phyloP scores from a whole-genome alignment of 148 eudicot species.

The Nyssa sinensis region DNA sequence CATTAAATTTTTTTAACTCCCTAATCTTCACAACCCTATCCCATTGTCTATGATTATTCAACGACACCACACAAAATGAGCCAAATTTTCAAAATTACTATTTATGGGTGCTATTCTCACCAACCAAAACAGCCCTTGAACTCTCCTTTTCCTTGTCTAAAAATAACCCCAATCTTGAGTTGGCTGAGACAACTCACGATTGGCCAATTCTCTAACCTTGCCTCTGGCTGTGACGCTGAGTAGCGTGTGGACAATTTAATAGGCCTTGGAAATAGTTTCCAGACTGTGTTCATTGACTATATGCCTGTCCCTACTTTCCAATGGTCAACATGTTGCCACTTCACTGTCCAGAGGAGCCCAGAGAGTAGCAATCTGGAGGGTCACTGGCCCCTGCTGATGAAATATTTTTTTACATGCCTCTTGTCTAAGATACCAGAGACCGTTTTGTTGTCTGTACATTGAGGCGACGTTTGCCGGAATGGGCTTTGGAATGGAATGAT shows the following conservation, averaged over 20 bases:
- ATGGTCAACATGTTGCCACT: not conserved
- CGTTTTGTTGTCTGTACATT: not conserved
- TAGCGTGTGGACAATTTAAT: not conserved
- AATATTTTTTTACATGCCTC: not conserved
- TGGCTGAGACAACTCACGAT: too few species aligned
- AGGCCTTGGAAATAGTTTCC: slow-evolving; percentile 7
- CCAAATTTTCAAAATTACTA: not conserved
- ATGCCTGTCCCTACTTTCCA: too few species aligned
- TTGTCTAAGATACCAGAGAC: not conserved
- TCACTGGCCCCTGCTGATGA: not conserved
- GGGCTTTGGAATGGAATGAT: too few species aligned
- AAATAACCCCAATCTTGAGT: too few species aligned
- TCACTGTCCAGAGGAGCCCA: not conserved
- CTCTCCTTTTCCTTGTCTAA: too few species aligned
- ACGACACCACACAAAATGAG: too few species aligned
- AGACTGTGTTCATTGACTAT: not conserved
- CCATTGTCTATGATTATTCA: too few species aligned
- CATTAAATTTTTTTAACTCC: too few species aligned
- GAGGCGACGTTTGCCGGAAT: too few species aligned
- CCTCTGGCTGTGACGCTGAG: slow-evolving; percentile 3
- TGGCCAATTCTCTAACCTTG: not conserved
- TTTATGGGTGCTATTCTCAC: not conserved
- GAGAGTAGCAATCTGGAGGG: not conserved
- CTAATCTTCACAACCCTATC: too few species aligned
- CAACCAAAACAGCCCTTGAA: too few species aligned